Conservation (phyloP, 2,329 filamentous ascomycete species). For the Ascochyta koolunga region DNA sequence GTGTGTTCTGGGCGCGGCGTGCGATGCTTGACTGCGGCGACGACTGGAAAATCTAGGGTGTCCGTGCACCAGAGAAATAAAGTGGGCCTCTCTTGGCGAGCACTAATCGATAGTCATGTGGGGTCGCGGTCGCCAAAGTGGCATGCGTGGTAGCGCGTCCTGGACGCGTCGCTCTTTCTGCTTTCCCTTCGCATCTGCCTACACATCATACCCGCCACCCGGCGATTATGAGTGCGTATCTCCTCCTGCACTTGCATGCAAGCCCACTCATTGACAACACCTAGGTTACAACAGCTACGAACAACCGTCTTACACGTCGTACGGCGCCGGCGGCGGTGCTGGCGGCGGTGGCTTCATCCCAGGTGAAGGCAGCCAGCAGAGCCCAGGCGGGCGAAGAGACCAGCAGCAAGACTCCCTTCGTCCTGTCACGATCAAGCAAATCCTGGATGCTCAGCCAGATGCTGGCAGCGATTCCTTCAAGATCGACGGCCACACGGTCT, state of each 20-base stretch:
- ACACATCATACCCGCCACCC: conserved; percentile 13
- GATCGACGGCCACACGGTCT: conserved; percentile 77
- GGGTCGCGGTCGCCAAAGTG: conserved; percentile 23
- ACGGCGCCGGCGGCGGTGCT: conserved; percentile 60
- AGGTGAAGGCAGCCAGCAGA: conserved; percentile 55
- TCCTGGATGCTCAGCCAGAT: conserved; percentile 72
- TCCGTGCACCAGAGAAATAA: conserved; percentile 22
- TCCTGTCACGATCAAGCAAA: conserved; percentile 94
- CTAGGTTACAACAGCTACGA: conserved; percentile 49
- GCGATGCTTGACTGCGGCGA: conserved; percentile 15
- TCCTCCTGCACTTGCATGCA: conserved; percentile 27
- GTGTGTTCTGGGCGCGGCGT: conserved; percentile 8
- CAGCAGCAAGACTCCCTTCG: conserved; percentile 86
- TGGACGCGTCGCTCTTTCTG: conserved; percentile 23
- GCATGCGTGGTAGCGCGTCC: conserved; percentile 34
- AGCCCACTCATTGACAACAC: conserved; percentile 12
- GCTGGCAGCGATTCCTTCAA: conserved; percentile 73
- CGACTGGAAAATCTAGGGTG: conserved; percentile 1
- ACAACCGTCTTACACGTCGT: conserved; percentile 60
- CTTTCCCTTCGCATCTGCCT: conserved; percentile 12
- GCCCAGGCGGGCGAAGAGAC: conserved; percentile 50
- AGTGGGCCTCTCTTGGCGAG: conserved; percentile 37
- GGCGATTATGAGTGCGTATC: conserved; percentile 18
- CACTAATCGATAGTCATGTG: conserved; percentile 25
- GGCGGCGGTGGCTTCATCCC: conserved; percentile 67